Evolutionary conservation across 345 rosid genomes (phyloP), one percentile per base, ranked within the genome.

Genomic region (Acer yangbiense): DNA sequence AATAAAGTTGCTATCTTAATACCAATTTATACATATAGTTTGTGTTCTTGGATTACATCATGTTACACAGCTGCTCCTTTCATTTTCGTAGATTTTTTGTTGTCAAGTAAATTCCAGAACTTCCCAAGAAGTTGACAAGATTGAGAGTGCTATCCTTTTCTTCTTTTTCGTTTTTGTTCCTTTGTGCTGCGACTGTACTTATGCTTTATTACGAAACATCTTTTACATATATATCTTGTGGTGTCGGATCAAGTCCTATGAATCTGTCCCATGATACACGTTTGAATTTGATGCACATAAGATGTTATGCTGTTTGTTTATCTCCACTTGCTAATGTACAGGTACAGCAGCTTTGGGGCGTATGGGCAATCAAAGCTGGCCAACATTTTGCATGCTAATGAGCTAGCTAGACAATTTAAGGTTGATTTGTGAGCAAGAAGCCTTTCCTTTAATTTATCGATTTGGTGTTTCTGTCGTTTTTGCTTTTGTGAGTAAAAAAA

Each of bases 331-430:
- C 65, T 35, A 50, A 65, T 50, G 44, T 63, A 27, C 80, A 92
- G 97, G 80, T 92, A 89, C 81, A 80, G 74, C 75, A 71, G 79
- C 27, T 29, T 68, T 69, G 77, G 73, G 50, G 90, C 95, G 8
- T 92, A 89, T 80, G 93, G 92, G 64, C 93, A 92, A 77, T 88
- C 95, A 63, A 94, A 94, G 82, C 90, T 94, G n/a, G 88, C 90
- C 75, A 93, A 90, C 76, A 74, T 93, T 77, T 81, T 95, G 87
- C 95, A 93, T 74, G 92, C 93, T 29, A 89, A 87, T 75, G 97
- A 91, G 89, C 93, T 95, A 23, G 78, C 95, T 17, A 88, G 88
- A 81, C 87, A 74, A 32, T 81, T 94, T 68, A 90, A 91, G 94
- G 98, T 94, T 0, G 14, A 41, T 12, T 39, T 70, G 9, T 35